phyloP scores from a whole-genome alignment of 495 filamentous ascomycete species.

The Entonaema liquescens region DNA sequence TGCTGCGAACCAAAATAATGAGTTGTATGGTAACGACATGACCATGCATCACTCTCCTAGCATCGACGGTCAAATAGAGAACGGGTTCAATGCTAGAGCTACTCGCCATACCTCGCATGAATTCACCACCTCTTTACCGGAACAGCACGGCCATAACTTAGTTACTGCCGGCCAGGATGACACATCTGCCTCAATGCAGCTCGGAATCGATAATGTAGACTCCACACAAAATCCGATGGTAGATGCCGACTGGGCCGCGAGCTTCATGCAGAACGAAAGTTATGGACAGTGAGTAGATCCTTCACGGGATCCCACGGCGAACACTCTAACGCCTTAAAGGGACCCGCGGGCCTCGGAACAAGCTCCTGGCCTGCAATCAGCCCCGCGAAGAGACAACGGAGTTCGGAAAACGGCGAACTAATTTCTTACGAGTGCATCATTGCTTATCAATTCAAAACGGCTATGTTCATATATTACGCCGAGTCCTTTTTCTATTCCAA shows the following conservation, averaged over 20 bases:
- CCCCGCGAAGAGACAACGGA: neutral
- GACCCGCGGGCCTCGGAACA: neutral
- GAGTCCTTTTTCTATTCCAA: neutral
- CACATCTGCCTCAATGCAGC: constrained; percentile 10
- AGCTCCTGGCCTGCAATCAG: neutral
- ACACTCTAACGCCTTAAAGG: neutral
- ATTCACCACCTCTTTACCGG: constrained; percentile 11
- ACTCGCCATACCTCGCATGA: neutral
- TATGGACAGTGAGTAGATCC: constrained; percentile 14
- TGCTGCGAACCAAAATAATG: constrained; percentile 2
- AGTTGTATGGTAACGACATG: constrained; percentile 2
- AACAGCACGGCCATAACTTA: neutral
- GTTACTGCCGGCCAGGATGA: constrained; percentile 12
- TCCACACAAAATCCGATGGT: neutral
- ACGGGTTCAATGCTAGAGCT: constrained; percentile 2
- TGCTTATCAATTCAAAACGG: neutral
- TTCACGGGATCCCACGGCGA: neutral
- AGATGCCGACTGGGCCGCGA: constrained; percentile 17
- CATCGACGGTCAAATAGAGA: constrained; percentile 16
- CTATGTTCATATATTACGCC: neutral
- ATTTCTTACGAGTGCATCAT: neutral
- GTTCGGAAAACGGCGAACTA: neutral
- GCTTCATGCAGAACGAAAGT: constrained; percentile 4
- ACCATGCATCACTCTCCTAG: neutral
- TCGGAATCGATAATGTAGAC: constrained; percentile 13